Base-by-base conservation (phyloP, 2,329 filamentous ascomycete species). In the Knufia petricola region DNA sequence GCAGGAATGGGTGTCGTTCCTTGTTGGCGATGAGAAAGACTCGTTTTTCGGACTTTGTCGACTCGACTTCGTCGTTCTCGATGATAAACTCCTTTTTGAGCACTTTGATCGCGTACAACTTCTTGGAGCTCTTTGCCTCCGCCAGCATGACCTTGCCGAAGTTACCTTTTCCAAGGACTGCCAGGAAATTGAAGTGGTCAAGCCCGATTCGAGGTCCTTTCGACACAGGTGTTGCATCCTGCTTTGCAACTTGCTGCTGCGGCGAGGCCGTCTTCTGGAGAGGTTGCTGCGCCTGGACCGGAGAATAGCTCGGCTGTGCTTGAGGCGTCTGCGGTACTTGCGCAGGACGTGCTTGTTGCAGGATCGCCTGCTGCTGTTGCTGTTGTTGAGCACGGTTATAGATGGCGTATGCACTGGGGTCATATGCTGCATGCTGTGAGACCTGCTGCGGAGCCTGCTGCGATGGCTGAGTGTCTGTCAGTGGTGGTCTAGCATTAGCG, bases 1-100 rank as follows among this genome's bases (percentile, higher is more conserved):
- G 82, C 58, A 98, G 69, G 78, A 98, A 98, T 0, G 94, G 92
- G 63, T 98, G 92, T 12, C 87, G 82, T 64, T 96, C 92, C 65
- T 94, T 88, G 72, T 98, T 98, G 28, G 92, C 92, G 63, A 98
- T 85, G 64, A 98, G 67, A 71, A 96, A 95, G 13, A 98, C 94
- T 55, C 92, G 79, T 77, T 98, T 98, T 69, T 98, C 92, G 0
- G 92, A 98, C 55, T 90, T 81, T 36, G 88, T 95, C 67, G 90
- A 96, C 68, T 98, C 92, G 6, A 98, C 92, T 71, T 98, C 92
- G 63, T 98, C 92, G 57, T 98, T 95, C 65, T 98, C 94, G 54
- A 98, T 98, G 63, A 98, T 98, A 66, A 98, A 98, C 66, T 98
- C 92, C 72, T 98, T 98, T 78, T 98, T 98, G 59, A 98, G 72